These are phyloP conservation scores for Cucumis hystrix DNA, from an alignment of 306 rosid genomes.

Conservation along the genomic window DNA sequence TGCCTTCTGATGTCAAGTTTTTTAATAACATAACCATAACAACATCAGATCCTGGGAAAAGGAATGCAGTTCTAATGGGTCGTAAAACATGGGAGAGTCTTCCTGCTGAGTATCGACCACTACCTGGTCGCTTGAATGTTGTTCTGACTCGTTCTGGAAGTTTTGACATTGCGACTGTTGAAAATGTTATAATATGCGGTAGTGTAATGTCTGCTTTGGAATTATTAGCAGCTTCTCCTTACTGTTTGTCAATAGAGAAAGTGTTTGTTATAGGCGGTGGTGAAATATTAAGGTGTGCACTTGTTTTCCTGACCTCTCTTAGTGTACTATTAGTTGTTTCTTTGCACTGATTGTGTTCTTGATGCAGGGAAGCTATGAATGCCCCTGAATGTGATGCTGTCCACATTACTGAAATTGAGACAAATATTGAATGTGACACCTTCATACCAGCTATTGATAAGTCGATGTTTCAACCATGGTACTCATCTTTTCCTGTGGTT, in stretches of 20 bases:
- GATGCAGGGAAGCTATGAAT: slow-evolving; percentile 74
- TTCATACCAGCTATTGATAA: slow-evolving; percentile 59
- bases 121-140: slow-evolving; percentile 80
- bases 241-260: slow-evolving; percentile 81
- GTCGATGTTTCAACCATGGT: slow-evolving; percentile 81
- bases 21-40: slow-evolving; percentile 49
- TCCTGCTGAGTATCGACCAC: slow-evolving; percentile 50
- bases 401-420: slow-evolving; percentile 76
- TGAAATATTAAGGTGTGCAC: slow-evolving; percentile 52
- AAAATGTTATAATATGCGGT: slow-evolving; percentile 84
- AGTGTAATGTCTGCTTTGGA: slow-evolving; percentile 84
- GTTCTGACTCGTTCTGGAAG: slow-evolving; percentile 92
- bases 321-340: background rate
- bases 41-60: slow-evolving; percentile 67
- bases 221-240: slow-evolving; percentile 79
- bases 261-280: slow-evolving; percentile 92
- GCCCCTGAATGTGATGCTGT: slow-evolving; percentile 84
- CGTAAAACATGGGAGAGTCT: slow-evolving; percentile 91
- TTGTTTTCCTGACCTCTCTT: slow-evolving; percentile 6
- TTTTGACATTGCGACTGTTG: slow-evolving; percentile 83
- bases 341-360: slow-evolving; percentile 13
- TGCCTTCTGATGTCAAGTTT: slow-evolving; percentile 70
- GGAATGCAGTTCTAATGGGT: slow-evolving; percentile 90
- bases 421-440: slow-evolving; percentile 67
- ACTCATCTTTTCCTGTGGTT: slow-evolving; percentile 70